Evolutionary conservation across 805 yeast genomes (phyloP).

Genomic region (Suhomyces sp.): DNA sequence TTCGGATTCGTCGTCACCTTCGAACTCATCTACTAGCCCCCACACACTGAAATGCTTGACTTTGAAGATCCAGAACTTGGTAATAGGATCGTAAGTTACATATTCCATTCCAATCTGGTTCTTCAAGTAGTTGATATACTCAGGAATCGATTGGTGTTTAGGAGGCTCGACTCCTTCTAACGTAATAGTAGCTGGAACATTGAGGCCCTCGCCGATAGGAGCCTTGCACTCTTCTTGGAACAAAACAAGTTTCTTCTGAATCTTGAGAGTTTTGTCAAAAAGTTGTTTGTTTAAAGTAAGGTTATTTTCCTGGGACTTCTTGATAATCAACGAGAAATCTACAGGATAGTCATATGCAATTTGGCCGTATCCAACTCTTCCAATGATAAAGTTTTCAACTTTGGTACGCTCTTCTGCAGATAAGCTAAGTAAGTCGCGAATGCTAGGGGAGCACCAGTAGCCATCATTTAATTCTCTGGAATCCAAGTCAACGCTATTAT

Average conservation of each 20-base stretch:
- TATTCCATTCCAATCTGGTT: constrained; percentile 68
- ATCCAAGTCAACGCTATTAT: constrained; percentile 7
- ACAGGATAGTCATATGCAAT: constrained; percentile 65
- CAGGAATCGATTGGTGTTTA: constrained; percentile 40
- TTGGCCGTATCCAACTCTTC: constrained; percentile 66
- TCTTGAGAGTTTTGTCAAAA: constrained; percentile 32
- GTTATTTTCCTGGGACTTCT: constrained; percentile 31
- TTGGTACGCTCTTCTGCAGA: constrained; percentile 47
- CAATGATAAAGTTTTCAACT: constrained; percentile 64
- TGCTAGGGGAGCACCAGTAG: constrained; percentile 73
- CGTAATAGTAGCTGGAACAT: constrained; percentile 73
- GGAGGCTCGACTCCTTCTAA: constrained; percentile 59
- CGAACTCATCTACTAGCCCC: constrained; percentile 78
- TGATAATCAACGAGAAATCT: constrained; percentile 56
- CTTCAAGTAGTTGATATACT: constrained; percentile 50
- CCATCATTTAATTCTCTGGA: constrained; percentile 28
- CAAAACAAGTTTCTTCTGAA: constrained; percentile 51
- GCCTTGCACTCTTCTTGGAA: constrained; percentile 41
- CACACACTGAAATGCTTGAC: constrained; percentile 93
- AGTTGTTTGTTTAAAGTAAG: constrained; percentile 41
- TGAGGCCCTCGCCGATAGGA: constrained; percentile 62
- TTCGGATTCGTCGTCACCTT: constrained; percentile 15
- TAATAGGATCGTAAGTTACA: constrained; percentile 72
- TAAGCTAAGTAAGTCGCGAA: constrained; percentile 44
- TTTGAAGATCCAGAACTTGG: constrained; percentile 72